A percentile compares a stretch with the other conserved stretches of the same genome.
Conservation (phyloP, 2,329 filamentous ascomycete genomes). For the Clarireedia hainanense region DNA sequence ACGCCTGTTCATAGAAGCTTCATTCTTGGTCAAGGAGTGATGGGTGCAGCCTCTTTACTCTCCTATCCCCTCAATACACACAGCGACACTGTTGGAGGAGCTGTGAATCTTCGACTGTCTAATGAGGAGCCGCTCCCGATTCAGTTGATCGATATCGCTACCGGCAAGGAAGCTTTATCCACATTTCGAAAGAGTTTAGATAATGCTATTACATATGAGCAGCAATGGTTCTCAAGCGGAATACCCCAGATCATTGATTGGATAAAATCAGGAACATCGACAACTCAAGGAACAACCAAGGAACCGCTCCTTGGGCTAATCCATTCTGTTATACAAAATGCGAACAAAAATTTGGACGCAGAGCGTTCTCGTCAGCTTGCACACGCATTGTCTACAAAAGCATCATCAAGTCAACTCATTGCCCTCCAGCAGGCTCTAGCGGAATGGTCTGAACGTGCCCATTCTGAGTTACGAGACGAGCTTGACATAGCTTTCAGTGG, state of each 20-base stretch:
- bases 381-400: slow-evolving; percentile 27
- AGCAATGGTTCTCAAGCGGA: slow-evolving; percentile 66
- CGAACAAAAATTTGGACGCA: slow-evolving; percentile 41
- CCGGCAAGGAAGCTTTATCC: slow-evolving; percentile 54
- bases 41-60: slow-evolving; percentile 52
- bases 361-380: slow-evolving; percentile 35
- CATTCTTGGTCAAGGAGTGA: slow-evolving; percentile 64
- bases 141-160: slow-evolving; percentile 53
- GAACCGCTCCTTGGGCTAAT: slow-evolving; percentile 60
- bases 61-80: slow-evolving; percentile 31
- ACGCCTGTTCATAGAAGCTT: slow-evolving; percentile 81
- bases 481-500: slow-evolving; percentile 71
- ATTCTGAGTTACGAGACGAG: slow-evolving; percentile 73
- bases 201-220: slow-evolving; percentile 65
- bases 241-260: slow-evolving; percentile 57
- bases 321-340: slow-evolving; percentile 53
- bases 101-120: slow-evolving; percentile 46
- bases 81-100: slow-evolving; percentile 41
- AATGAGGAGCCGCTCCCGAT: slow-evolving; percentile 36
- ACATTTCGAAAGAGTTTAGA: slow-evolving; percentile 61
- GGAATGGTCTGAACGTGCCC: slow-evolving; percentile 70
- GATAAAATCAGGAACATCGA: slow-evolving; percentile 44
- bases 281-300: slow-evolving; percentile 45
- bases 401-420: slow-evolving; percentile 32
- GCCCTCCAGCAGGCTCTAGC: slow-evolving; percentile 53